Base-by-base conservation (phyloP, 306 rosid species). In the Trifolium dubium region DNA sequence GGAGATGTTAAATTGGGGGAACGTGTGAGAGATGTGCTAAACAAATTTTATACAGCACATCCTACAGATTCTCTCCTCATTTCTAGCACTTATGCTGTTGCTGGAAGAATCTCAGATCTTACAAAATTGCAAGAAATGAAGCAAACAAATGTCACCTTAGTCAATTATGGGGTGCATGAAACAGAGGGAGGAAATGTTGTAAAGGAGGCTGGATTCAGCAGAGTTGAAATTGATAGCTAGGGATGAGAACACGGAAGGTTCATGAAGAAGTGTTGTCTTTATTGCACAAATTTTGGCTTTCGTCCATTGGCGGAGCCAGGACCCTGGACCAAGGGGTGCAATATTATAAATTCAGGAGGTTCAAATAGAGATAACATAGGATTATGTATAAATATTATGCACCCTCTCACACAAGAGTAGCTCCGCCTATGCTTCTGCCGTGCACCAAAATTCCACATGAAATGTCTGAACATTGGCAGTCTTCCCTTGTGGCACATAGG, bases 61-160 rank as follows among this genome's bases (percentile, higher is more conserved):
- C 90, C 94, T 64, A 73, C 90, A 0, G 88, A 91, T 81, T 81
- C 90, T 63, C 88, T 91, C 73, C 97, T 87, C 31, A 54, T 88
- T 56, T 87, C 86, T 15, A 74, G 90, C 78, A 80, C 88, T 31
- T 90, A 88, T 66, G 92, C 88, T 3, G 78, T 77, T 73, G 90
- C 89, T 40, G 94, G 94, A 74, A 91, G 92, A 78, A 67, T 85
- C 78, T 64, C 79, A n/a, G 69, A 54, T 54, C 32, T 19, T 54
- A 18, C 60, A 54, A 54, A 14, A 9, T 19, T 19, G 14, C 84
- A 80, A 80, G 85, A 81, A 73, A 71, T 17, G 71, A 43, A 83
- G 75, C 82, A 77, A 80, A 80, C 49, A 53, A 51, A 73, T 51
- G 60, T 46, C n/a, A 12, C 23, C 54, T 64, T 54, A 55, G 77